Evolutionary conservation across 352 stramenopile genomes (phyloP), one percentile per base, ranked within the genome.

Genomic region (Pythium chondricola): DNA sequence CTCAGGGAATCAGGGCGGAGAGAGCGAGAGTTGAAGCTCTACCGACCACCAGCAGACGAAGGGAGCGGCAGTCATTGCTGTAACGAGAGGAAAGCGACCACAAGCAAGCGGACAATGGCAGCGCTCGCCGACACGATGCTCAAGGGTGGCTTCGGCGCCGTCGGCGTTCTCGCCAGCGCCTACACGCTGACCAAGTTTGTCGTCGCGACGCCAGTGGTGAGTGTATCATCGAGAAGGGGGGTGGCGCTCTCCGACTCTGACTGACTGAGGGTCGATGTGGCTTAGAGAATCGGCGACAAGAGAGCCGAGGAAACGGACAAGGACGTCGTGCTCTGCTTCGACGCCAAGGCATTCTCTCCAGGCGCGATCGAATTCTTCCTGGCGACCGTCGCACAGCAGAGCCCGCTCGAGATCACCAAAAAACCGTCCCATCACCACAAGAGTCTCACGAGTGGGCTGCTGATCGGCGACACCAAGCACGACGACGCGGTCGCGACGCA

Each of bases 151-250:
- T 44, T 92, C 6, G 76, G 77, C 36, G 66, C 71, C n/a, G 51
- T 85, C 42, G 80, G 80, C 54, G 84, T 92, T 36, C 47, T 85
- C 16, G 77, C 74, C 38, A 92, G 77, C 43, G 77, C 75, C 48
- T 75, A 75, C 58, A 83, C 75, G 63, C 69, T 92, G 35, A 76
- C 73, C 57, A 89, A 88, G 68, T 92, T 89, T 65, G 84, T 92
- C 45, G 49, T 81, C 38, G 68, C 71, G 18, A 86, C 79, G 26
- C 67, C 75, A 7, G 70, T 89, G 73, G 77, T 88, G 43, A 31
- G 59, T 71, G 30, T 47, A n/a, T n/a, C n/a, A n/a, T n/a, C n/a
- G n/a, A n/a, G n/a, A n/a, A n/a, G n/a, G n/a, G n/a, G n/a, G n/a
- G n/a, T n/a, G n/a, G n/a, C n/a, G n/a, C n/a, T n/a, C n/a, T n/a